phyloP scores from a whole-genome alignment of 306 rosid genomes.

The Psophocarpus tetragonolobus region DNA sequence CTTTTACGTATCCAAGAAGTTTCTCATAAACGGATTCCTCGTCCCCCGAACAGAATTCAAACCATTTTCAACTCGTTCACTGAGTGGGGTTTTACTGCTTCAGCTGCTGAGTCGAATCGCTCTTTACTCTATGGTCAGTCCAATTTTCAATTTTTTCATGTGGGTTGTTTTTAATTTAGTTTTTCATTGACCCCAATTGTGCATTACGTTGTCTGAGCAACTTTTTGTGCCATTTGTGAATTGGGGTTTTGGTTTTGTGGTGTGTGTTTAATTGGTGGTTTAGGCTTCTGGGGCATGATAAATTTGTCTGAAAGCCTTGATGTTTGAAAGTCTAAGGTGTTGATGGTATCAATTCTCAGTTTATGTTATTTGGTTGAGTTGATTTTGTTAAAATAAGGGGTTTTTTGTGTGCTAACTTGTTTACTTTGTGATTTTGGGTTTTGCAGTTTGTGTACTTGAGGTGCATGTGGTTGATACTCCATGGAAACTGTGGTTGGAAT shows the following conservation, averaged over 20 bases:
- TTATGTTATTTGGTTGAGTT: conserved; percentile 25
- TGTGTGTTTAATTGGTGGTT: conserved; percentile 12
- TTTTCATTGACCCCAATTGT: conserved; percentile 27
- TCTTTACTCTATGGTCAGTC: conserved; percentile 73
- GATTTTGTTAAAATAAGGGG: conserved; percentile 20
- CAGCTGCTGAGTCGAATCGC: conserved; percentile 52
- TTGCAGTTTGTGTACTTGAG: conserved; percentile 78
- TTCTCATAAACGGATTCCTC: conserved; percentile 9
- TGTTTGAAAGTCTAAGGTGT: not conserved
- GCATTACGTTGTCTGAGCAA: conserved; percentile 23
- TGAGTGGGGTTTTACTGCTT: conserved; percentile 33
- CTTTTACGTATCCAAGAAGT: conserved; percentile 35
- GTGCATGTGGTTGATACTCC: conserved; percentile 90
- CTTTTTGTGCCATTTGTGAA: conserved; percentile 1
- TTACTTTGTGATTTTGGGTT: conserved; percentile 35
- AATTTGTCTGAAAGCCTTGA: not conserved
- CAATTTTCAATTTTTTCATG: conserved; percentile 5
- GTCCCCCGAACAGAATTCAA: not conserved
- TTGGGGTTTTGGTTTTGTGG: conserved; percentile 3
- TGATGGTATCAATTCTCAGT: not conserved
- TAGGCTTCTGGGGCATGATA: conserved; percentile 6
- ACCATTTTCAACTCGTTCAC: conserved; percentile 36
- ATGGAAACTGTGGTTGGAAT: conserved; percentile 86
- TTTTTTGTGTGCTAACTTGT: conserved; percentile 27
- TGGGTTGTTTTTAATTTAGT: not conserved